A percentile compares a stretch with the other conserved stretches of the same genome.
These are phyloP conservation scores for Diaporthe helianthi DNA, from an alignment of 2,329 filamentous ascomycete genomes.

Conservation along the genomic window DNA sequence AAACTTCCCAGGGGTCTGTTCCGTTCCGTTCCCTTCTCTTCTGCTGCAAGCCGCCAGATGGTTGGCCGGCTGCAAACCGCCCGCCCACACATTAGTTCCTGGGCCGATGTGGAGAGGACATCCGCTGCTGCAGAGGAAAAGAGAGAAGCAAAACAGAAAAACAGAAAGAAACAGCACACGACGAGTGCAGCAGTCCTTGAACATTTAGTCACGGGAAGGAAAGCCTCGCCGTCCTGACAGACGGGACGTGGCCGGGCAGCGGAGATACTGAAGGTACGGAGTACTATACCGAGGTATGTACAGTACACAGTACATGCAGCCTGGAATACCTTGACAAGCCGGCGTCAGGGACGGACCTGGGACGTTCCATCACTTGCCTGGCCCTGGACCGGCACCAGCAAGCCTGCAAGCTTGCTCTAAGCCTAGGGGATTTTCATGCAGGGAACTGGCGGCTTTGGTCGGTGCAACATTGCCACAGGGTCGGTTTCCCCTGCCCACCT, in stretches of 20 bases:
- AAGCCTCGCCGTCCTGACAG: background rate
- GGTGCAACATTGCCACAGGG: conserved; percentile 36
- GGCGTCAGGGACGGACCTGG: conserved; percentile 34
- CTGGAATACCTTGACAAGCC: conserved; percentile 1
- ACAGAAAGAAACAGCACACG: background rate
- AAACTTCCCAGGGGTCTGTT: conserved; percentile 14
- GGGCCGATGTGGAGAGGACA: conserved; percentile 29
- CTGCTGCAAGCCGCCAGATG: conserved; percentile 18
- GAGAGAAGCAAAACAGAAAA: background rate
- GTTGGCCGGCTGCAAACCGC: conserved; percentile 20
- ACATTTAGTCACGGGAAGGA: background rate
- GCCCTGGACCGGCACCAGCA: conserved; percentile 28
- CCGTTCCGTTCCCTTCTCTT: conserved; percentile 14
- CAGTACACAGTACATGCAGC: background rate
- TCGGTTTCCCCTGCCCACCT: conserved; percentile 36
- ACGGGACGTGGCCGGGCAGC: background rate
- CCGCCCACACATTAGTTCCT: conserved; percentile 31
- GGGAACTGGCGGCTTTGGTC: conserved; percentile 30
- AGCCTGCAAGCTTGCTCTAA: conserved; percentile 30
- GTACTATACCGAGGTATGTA: no score
- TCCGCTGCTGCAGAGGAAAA: conserved; percentile 12
- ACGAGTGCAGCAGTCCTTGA: background rate
- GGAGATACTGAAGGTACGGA: background rate
- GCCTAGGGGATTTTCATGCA: conserved; percentile 33
- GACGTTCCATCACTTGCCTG: conserved; percentile 25